Conservation (phyloP, 2,329 filamentous ascomycete species). For the Clarireedia sp. region DNA sequence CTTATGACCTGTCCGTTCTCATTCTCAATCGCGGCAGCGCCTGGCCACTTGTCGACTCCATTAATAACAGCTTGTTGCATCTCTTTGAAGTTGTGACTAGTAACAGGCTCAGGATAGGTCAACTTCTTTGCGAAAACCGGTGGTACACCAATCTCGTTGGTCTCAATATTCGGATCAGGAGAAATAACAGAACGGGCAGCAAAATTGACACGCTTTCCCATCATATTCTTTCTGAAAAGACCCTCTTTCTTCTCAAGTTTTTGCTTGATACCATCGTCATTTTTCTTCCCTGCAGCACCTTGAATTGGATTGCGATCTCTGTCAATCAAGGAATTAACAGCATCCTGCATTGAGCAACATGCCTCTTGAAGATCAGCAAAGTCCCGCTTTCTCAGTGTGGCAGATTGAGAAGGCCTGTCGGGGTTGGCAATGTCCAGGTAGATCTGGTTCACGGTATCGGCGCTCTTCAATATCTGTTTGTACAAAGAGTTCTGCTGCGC, state of each 20-base stretch:
- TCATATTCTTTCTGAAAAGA: constrained; percentile 98
- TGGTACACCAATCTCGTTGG: constrained; percentile 95
- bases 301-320: constrained; percentile 76
- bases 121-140: constrained; percentile 96
- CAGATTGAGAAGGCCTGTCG: constrained; percentile 14
- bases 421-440: constrained; percentile 52
- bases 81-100: constrained; percentile 92
- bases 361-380: constrained; percentile 73
- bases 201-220: constrained; percentile 94
- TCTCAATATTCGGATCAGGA: constrained; percentile 96
- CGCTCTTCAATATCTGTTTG: constrained; percentile 72
- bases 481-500: constrained; percentile 83
- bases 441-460: constrained; percentile 65
- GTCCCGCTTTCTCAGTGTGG: constrained; percentile 43
- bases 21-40: constrained; percentile 89
- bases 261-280: constrained; percentile 95
- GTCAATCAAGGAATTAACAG: constrained; percentile 89
- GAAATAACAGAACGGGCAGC: constrained; percentile 96
- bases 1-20: constrained; percentile 89
- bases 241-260: constrained; percentile 98
- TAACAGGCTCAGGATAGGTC: constrained; percentile 95
- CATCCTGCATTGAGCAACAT: constrained; percentile 78
- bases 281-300: constrained; percentile 66
- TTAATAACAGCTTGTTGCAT: constrained; percentile 96
- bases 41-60: constrained; percentile 87